phyloP scores from a whole-genome alignment of 1,139 yeast genomes.

The Fermentozyma sake region DNA sequence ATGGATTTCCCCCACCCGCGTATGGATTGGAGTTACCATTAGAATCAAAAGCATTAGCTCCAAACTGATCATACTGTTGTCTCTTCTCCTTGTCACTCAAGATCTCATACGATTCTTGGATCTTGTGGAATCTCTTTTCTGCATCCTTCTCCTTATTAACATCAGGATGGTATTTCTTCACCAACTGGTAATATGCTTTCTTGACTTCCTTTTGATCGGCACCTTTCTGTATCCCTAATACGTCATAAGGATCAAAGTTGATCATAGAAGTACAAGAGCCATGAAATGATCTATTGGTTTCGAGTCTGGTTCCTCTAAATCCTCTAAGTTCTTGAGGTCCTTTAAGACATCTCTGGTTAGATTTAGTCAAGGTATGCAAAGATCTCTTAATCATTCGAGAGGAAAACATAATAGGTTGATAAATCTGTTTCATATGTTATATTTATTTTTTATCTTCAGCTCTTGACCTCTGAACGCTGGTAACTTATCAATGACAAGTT shows the following conservation, averaged over 20 bases:
- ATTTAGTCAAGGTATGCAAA: too few relatives aligned
- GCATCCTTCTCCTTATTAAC: conserved; percentile 89
- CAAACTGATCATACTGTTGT: conserved; percentile 88
- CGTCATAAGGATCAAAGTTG: conserved; percentile 74
- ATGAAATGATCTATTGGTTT: conserved; percentile 24
- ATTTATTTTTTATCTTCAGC: too few relatives aligned
- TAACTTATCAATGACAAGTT: too few relatives aligned
- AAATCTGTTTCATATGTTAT: too few relatives aligned
- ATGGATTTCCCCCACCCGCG: conserved; percentile 38
- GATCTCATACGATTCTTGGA: conserved; percentile 92
- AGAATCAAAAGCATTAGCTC: conserved; percentile 77
- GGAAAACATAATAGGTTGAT: too few relatives aligned
- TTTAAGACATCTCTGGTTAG: too few relatives aligned
- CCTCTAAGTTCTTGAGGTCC: too few relatives aligned
- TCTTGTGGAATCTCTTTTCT: conserved; percentile 82
- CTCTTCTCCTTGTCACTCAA: conserved; percentile 83
- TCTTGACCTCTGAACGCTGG: too few relatives aligned
- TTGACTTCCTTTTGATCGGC: conserved; percentile 85
- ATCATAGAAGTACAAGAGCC: conserved; percentile 17
- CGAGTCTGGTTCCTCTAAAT: too few relatives aligned
- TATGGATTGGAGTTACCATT: conserved; percentile 57
- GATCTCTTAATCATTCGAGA: too few relatives aligned
- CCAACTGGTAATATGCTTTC: conserved; percentile 88
- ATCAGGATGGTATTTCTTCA: conserved; percentile 94
- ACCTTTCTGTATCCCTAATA: conserved; percentile 67